Base-by-base conservation (phyloP, 345 rosid species). In the Litchi chinensis region DNA sequence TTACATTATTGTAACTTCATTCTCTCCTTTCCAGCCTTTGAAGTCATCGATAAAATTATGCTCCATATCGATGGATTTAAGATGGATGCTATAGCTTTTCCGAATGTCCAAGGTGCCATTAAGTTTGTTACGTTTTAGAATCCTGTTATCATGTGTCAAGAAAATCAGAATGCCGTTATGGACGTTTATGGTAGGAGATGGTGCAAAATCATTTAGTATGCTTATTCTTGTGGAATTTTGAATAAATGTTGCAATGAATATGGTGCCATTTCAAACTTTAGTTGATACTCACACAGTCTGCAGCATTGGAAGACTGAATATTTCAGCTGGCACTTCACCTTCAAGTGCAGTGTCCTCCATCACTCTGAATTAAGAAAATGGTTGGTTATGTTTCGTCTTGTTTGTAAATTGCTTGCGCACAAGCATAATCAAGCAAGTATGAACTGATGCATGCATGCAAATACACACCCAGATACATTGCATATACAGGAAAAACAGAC, bases 261-360 rank as follows among this genome's bases (percentile, higher is more conserved):
- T 21, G 28, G 22, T 8, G 60, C 37, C 71, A 15, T 37, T 1
- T 16, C 26, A 74, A 65, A 32, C 37, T 32, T 2, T 32, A 64
- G 63, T 19, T 26, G 68, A 48, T 24, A 84, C 98, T 86, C 73
- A 95, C 99, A 90, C 90, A 1, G 90, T 91, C 83, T 91, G 89
- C 76, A 95, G 82, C 39, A 71, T 57, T 64, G 74, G 6, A 71
- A 90, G 88, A 82, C 84, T 83, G 84, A 93, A 95, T 59, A 92
- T 74, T 5, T 21, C 8, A 41, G 16, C 4, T 13, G 99, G 99
- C 76, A 95, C 72, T 52, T 48, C 19, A 56, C 96, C 98, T 66
- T 12, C 32, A 44, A 95, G 82, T 41, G 64, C 62, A n/a, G 88
- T 87, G 44, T 12, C 10, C 79, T 93, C 91, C 95, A 32, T 32